Evolutionary conservation across 345 rosid species (phyloP).

Genomic region (Boechera divaricarpa): DNA sequence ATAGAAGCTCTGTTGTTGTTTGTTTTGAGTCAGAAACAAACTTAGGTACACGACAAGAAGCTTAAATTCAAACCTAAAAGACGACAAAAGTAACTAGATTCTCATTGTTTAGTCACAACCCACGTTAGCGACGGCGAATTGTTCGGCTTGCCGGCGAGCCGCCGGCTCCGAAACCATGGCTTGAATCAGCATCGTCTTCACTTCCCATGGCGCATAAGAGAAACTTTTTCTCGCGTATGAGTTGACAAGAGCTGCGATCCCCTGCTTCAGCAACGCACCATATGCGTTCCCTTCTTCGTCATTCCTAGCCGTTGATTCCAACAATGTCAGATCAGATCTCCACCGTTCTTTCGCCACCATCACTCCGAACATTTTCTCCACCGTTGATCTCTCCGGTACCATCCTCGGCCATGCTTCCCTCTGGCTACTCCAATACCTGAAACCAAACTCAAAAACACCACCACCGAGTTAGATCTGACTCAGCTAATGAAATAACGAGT

Average conservation of each 20-base stretch:
- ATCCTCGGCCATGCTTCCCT: constrained; percentile 89
- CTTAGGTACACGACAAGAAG: constrained; percentile 13
- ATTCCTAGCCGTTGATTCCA: constrained; percentile 66
- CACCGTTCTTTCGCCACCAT: constrained; percentile 65
- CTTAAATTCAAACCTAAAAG: constrained; percentile 15
- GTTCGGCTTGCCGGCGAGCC: constrained; percentile 59
- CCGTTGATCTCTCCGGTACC: constrained; percentile 80
- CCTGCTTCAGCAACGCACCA: constrained; percentile 67
- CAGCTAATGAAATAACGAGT: neutral
- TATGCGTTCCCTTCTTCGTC: constrained; percentile 60
- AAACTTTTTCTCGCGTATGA: constrained; percentile 69
- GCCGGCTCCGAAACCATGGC: constrained; percentile 69
- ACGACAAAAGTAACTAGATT: constrained; percentile 22
- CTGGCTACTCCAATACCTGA: constrained; percentile 87
- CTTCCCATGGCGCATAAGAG: constrained; percentile 77
- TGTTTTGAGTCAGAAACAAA: neutral
- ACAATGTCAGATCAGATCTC: constrained; percentile 74
- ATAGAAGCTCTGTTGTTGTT: neutral
- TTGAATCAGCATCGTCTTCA: constrained; percentile 73
- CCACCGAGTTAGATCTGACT: constrained; percentile 30
- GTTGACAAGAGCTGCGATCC: constrained; percentile 78
- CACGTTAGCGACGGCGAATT: constrained; percentile 66
- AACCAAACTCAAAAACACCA: neutral
- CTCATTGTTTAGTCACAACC: constrained; percentile 53
- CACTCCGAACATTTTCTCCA: constrained; percentile 76